A percentile compares a stretch with the other conserved stretches of the same genome.
These are phyloP conservation scores for Candida michaelii DNA, from an alignment of 805 yeast species.

Conservation along the genomic window DNA sequence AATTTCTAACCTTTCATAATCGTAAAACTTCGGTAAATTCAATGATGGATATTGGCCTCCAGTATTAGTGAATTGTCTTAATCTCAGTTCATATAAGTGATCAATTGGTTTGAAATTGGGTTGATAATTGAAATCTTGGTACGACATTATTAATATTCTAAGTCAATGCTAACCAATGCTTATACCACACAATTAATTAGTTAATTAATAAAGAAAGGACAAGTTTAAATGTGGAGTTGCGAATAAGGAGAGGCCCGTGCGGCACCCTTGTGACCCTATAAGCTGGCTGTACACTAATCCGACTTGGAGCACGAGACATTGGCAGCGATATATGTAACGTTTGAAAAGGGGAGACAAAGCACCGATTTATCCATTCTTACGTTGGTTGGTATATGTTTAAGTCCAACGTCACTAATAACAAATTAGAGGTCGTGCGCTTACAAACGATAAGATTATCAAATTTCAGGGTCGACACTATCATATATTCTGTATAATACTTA, in stretches of 20 bases:
- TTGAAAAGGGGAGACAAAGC: no score
- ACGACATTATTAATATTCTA: conserved; percentile 9
- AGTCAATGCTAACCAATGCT: no score
- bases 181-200: not conserved
- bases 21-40: conserved; percentile 82
- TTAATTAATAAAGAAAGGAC: not conserved
- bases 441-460: not conserved
- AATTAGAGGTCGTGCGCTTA: not conserved
- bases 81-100: conserved; percentile 65
- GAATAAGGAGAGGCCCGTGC: conserved; percentile 4
- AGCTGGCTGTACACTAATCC: no score
- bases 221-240: conserved; percentile 4
- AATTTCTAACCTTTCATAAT: conserved; percentile 52
- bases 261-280: no score
- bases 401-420: no score
- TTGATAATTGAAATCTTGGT: conserved; percentile 27
- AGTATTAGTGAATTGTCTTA: conserved; percentile 68
- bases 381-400: no score
- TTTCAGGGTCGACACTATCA: not conserved
- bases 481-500: not conserved
- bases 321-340: no score
- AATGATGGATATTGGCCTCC: conserved; percentile 74
- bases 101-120: conserved; percentile 81
- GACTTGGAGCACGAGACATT: no score
- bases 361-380: no score